Evolutionary conservation across 176 grass and related monocot species (phyloP).

Genomic region (Carex cristatella): DNA sequence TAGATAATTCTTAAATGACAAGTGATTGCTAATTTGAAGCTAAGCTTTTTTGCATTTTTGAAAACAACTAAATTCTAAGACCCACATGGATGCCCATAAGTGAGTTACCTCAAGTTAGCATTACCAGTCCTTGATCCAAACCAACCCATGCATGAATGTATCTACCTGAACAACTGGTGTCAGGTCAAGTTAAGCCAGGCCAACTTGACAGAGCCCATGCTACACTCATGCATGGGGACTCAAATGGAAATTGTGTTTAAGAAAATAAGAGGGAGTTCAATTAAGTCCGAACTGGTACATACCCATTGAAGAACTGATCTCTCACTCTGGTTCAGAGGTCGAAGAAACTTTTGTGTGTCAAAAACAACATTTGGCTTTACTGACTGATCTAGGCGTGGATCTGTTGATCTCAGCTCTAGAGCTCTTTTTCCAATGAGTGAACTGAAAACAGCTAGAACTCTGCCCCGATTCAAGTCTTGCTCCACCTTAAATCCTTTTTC

Average conservation of each 20-base stretch:
- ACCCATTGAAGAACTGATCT: conserved; percentile 75
- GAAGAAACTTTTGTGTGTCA: conserved; percentile 71
- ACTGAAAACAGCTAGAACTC: conserved; percentile 79
- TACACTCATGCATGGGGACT: background rate
- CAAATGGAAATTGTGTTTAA: background rate
- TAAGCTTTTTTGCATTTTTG: background rate
- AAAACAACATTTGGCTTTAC: conserved; percentile 60
- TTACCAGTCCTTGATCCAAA: background rate
- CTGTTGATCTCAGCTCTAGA: conserved; percentile 63
- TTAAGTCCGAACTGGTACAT: conserved; percentile 36
- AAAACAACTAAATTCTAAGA: background rate
- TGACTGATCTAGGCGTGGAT: conserved; percentile 50
- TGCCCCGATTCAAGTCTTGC: conserved; percentile 80
- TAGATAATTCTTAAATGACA: background rate
- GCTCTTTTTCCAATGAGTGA: conserved; percentile 81
- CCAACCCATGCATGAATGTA: background rate
- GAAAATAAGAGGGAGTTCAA: background rate
- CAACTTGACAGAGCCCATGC: background rate
- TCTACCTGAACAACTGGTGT: background rate
- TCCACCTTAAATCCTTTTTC: conserved; percentile 87
- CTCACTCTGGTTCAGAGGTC: conserved; percentile 78
- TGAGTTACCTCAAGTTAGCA: background rate
- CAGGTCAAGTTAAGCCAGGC: background rate
- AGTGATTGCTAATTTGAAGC: background rate
- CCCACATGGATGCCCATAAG: background rate